phyloP scores from a whole-genome alignment of 106 monocot genomes.

The Allium sativum region DNA sequence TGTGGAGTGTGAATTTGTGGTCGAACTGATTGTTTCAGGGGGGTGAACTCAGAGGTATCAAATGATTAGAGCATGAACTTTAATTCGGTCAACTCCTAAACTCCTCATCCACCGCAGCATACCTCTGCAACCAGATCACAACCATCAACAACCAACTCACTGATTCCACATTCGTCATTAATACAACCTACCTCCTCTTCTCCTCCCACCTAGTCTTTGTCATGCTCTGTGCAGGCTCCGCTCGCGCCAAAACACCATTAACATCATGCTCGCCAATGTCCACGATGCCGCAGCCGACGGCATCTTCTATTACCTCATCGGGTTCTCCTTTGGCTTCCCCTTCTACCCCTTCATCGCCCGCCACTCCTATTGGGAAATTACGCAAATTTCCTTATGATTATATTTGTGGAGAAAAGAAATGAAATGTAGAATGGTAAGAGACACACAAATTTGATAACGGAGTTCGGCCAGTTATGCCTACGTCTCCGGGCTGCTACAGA shows the following conservation, averaged over 20 bases:
- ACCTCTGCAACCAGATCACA: slow-evolving; percentile 4
- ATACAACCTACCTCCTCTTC: slow-evolving; percentile 76
- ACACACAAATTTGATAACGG: too few relatives aligned
- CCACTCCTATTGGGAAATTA: too few relatives aligned
- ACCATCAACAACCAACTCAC: neutral
- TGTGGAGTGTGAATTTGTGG: too few relatives aligned
- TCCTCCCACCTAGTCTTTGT: slow-evolving; percentile 88
- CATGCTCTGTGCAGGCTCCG: slow-evolving; percentile 93
- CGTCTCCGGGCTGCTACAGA: too few relatives aligned
- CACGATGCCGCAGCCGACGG: slow-evolving; percentile 77
- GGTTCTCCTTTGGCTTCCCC: slow-evolving; percentile 54
- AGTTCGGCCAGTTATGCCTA: too few relatives aligned
- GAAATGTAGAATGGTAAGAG: too few relatives aligned
- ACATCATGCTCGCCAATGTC: slow-evolving; percentile 98
- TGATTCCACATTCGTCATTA: slow-evolving; percentile 20
- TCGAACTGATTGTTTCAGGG: too few relatives aligned
- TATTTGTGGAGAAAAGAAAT: too few relatives aligned
- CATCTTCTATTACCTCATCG: slow-evolving; percentile 89
- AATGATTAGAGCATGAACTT: too few relatives aligned
- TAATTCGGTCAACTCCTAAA: neutral
- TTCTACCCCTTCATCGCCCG: slow-evolving; percentile 40
- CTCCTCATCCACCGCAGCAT: slow-evolving; percentile 7
- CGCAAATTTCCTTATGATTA: too few relatives aligned
- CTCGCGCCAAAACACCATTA: slow-evolving; percentile 86
- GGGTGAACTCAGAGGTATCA: too few relatives aligned